Conservation (phyloP, 805 yeast genomes). For the Ogataea minuta region DNA sequence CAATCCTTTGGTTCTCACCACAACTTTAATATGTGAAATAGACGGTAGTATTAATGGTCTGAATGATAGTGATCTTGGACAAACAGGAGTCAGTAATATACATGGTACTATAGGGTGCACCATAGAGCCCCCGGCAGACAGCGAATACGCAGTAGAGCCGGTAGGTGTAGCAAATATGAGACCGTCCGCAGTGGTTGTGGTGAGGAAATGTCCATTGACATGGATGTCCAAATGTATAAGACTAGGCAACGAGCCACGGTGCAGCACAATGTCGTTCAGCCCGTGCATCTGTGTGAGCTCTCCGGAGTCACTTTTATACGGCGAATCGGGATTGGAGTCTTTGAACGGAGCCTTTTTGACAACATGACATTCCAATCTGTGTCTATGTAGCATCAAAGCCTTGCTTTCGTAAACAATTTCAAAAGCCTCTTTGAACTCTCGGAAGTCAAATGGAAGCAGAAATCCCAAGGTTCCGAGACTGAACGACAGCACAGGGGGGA, state of each 20-base stretch:
- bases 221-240: constrained; percentile 79
- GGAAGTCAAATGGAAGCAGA: constrained; percentile 80
- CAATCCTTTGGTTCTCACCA: constrained; percentile 47
- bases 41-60: constrained; percentile 83
- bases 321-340: constrained; percentile 12
- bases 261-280: constrained; percentile 88
- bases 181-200: constrained; percentile 93
- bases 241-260: constrained; percentile 86
- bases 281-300: constrained; percentile 56
- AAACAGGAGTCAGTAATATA: constrained; percentile 81
- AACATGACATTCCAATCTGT: constrained; percentile 76
- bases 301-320: constrained; percentile 18
- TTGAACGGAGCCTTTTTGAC: constrained; percentile 32
- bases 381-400: constrained; percentile 71
- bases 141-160: constrained; percentile 91
- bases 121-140: constrained; percentile 88
- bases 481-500: constrained; percentile 87
- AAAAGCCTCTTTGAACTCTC: constrained; percentile 59
- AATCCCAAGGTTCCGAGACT: constrained; percentile 92
- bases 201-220: constrained; percentile 79
- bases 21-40: constrained; percentile 67
- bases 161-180: constrained; percentile 85
- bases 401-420: constrained; percentile 62
- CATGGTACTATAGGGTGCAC: constrained; percentile 87
- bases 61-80: constrained; percentile 88